These are phyloP conservation scores for Neonectria ditissima DNA, from an alignment of 2,329 filamentous ascomycete genomes.

Conservation along the genomic window DNA sequence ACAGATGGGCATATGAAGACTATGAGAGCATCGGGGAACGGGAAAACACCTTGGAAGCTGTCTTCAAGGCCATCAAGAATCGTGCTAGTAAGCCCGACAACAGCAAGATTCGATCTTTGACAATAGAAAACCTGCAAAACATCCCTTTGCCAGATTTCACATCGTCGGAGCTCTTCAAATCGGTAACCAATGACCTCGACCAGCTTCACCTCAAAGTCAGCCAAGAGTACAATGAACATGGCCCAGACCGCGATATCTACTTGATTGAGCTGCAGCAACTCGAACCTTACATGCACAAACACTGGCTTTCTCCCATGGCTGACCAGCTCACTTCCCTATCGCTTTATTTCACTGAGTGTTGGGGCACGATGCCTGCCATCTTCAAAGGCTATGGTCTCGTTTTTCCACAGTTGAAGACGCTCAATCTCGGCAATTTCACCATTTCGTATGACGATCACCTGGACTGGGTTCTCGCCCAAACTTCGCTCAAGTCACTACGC, in stretches of 20 bases:
- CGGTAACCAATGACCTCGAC: too few relatives aligned
- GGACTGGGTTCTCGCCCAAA: conserved; percentile 39
- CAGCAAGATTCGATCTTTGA: conserved; percentile 12
- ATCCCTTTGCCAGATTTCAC: too few relatives aligned
- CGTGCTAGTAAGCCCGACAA: background rate
- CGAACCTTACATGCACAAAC: too few relatives aligned
- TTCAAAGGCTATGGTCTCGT: conserved; percentile 36
- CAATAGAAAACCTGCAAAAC: background rate
- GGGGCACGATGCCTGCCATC: conserved; percentile 36
- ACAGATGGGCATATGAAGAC: background rate
- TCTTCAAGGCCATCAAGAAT: background rate
- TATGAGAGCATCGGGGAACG: background rate
- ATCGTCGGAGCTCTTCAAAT: too few relatives aligned
- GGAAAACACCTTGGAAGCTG: background rate
- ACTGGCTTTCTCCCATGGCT: background rate
- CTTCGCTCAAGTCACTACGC: conserved; percentile 16
- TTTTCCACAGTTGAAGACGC: conserved; percentile 34
- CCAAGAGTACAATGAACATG: too few relatives aligned
- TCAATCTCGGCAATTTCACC: conserved; percentile 28
- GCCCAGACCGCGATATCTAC: background rate
- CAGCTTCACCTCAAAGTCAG: too few relatives aligned
- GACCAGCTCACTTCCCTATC: conserved; percentile 33
- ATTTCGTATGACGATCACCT: conserved; percentile 40
- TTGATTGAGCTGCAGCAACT: too few relatives aligned
- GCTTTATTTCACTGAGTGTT: conserved; percentile 27